phyloP scores from a whole-genome alignment of 495 filamentous ascomycete genomes.

The Pseudomonodictys pantanalensis region DNA sequence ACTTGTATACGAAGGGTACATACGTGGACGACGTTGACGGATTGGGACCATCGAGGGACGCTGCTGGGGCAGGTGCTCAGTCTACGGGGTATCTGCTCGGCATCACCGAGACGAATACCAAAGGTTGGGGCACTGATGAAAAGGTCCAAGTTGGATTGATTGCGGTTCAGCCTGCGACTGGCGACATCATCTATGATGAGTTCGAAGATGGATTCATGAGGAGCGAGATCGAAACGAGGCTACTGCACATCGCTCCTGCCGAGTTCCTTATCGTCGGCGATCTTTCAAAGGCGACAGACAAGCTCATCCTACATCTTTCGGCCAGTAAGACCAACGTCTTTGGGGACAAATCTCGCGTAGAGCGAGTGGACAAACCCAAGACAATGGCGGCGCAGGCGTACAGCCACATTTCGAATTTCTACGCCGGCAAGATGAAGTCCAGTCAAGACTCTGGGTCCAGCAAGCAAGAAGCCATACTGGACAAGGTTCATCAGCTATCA shows the following conservation, averaged over 20 bases:
- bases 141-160: conserved; percentile 90
- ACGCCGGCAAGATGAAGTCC: conserved; percentile 77
- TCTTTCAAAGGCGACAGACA: conserved; percentile 88
- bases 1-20: conserved; percentile 96
- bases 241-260: conserved; percentile 93
- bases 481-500: conserved; percentile 80
- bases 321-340: conserved; percentile 90
- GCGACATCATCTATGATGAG: conserved; percentile 92
- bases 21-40: conserved; percentile 95
- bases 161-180: conserved; percentile 92
- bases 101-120: conserved; percentile 82
- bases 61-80: conserved; percentile 55
- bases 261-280: conserved; percentile 95
- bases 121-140: conserved; percentile 86
- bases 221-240: conserved; percentile 87
- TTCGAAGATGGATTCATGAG: conserved; percentile 99
- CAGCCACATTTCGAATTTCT: conserved; percentile 91
- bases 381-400: conserved; percentile 79
- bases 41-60: conserved; percentile 51
- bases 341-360: conserved; percentile 82
- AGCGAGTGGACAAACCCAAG: conserved; percentile 71
- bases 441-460: conserved; percentile 46
- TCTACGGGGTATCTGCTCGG: conserved; percentile 89
- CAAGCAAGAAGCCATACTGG: conserved; percentile 60
- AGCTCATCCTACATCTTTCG: conserved; percentile 85